These are phyloP conservation scores for Mimosa pudica DNA, from an alignment of 306 rosid genomes.

Conservation along the genomic window DNA sequence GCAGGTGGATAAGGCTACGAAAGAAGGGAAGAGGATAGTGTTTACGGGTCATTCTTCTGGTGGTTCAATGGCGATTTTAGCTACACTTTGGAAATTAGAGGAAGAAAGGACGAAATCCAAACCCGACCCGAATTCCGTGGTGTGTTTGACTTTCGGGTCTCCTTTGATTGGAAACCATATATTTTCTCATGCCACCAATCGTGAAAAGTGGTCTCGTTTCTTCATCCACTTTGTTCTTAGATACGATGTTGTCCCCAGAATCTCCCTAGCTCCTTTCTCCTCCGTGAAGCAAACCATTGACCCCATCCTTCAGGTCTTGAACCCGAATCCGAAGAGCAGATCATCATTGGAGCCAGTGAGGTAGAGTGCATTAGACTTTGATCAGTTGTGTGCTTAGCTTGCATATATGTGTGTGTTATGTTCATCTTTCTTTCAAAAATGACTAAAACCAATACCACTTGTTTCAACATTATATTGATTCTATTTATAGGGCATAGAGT, in stretches of 20 bases:
- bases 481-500: too few relatives aligned
- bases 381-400: too few relatives aligned
- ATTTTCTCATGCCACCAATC: constrained; percentile 73
- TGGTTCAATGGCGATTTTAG: constrained; percentile 65
- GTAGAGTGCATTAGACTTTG: too few relatives aligned
- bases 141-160: constrained; percentile 77
- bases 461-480: too few relatives aligned
- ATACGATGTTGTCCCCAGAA: constrained; percentile 71
- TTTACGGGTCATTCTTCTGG: constrained; percentile 79
- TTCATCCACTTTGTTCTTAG: constrained; percentile 66
- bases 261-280: constrained; percentile 64
- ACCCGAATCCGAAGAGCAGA: constrained; percentile 25
- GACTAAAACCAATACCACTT: too few relatives aligned
- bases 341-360: not conserved
- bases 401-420: too few relatives aligned
- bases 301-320: constrained; percentile 41
- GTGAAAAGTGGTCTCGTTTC: constrained; percentile 69
- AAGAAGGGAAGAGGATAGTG: constrained; percentile 43
- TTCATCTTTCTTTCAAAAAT: too few relatives aligned
- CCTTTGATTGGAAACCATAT: constrained; percentile 72
- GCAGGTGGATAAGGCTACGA: constrained; percentile 54
- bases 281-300: constrained; percentile 32
- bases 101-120: constrained; percentile 8
- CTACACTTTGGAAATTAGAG: constrained; percentile 68
- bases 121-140: not conserved